Conservation (phyloP, 768 basidiomycete species). For the Kwoniella sp. region DNA sequence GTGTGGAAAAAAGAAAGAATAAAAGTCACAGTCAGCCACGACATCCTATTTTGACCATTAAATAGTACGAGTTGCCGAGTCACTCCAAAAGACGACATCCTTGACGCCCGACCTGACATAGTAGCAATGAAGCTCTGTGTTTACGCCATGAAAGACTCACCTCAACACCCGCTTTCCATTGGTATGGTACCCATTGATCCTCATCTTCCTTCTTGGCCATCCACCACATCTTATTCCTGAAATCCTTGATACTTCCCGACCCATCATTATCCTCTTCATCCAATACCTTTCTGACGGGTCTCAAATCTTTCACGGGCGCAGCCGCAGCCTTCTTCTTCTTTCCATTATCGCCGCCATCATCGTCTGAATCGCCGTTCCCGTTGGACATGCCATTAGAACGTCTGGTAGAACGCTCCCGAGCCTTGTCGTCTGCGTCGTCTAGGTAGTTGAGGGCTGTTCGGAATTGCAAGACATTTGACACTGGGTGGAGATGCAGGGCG, state of each 20-base stretch:
- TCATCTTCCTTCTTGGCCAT: conserved; percentile 34
- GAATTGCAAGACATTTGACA: conserved; percentile 51
- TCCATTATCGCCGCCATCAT: conserved; percentile 25
- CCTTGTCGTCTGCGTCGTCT: conserved; percentile 46
- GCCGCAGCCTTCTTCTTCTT: conserved; percentile 31
- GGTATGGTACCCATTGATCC: conserved; percentile 44
- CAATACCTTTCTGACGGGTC: conserved; percentile 11
- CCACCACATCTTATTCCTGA: conserved; percentile 48
- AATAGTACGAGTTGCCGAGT: no score
- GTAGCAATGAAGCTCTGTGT: no score
- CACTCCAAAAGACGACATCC: no score
- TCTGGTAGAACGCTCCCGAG: conserved; percentile 21
- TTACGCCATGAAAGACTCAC: no score
- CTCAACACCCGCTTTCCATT: conserved; percentile 33
- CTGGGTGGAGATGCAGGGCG: conserved; percentile 55
- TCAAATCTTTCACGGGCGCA: conserved; percentile 8
- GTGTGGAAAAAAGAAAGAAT: neutral
- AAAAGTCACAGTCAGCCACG: conserved; percentile 2
- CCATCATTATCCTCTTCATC: conserved; percentile 48
- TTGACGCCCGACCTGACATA: no score
- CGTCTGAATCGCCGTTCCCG: conserved; percentile 27
- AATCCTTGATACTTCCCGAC: conserved; percentile 45
- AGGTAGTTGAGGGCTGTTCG: conserved; percentile 54
- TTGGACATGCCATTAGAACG: conserved; percentile 16
- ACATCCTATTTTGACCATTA: neutral